phyloP scores from a whole-genome alignment of 2,329 filamentous ascomycete genomes.

The Neonectria magnoliae region DNA sequence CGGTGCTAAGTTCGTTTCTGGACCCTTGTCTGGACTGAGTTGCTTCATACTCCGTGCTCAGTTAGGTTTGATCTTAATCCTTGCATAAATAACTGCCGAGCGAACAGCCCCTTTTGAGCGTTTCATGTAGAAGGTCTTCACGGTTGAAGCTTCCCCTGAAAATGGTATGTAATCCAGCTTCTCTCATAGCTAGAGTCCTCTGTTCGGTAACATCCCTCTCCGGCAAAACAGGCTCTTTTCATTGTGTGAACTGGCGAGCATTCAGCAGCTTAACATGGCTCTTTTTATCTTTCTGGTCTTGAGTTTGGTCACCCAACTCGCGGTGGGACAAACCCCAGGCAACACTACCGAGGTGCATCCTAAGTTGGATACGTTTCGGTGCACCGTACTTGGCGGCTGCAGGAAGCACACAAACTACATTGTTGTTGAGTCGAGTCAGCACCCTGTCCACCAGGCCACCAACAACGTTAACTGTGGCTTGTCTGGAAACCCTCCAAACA shows the following conservation, averaged over 20 bases:
- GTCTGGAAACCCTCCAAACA: conserved; percentile 48
- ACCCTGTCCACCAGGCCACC: conserved; percentile 55
- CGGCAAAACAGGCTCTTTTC: too few relatives aligned
- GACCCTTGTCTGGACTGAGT: too few relatives aligned
- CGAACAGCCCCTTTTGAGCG: too few relatives aligned
- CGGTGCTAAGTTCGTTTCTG: too few relatives aligned
- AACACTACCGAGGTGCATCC: conserved; percentile 59
- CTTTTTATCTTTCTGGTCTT: conserved; percentile 13
- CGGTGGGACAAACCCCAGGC: conserved; percentile 51
- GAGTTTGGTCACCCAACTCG: conserved; percentile 25
- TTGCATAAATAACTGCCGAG: too few relatives aligned
- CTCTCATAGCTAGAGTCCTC: too few relatives aligned
- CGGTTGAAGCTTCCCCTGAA: too few relatives aligned
- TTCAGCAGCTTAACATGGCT: conserved; percentile 12
- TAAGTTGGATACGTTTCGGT: conserved; percentile 61
- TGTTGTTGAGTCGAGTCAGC: conserved; percentile 60
- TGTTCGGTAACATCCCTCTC: too few relatives aligned
- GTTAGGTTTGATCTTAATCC: too few relatives aligned
- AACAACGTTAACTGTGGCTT: conserved; percentile 41
- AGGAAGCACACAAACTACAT: conserved; percentile 57
- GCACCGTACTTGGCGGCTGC: conserved; percentile 61
- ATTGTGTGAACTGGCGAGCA: not conserved
- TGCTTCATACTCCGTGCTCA: too few relatives aligned
- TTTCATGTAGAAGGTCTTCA: too few relatives aligned
- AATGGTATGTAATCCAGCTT: too few relatives aligned